These are phyloP conservation scores for Trichoderma parareesei DNA, from an alignment of 495 filamentous ascomycete genomes.

Conservation along the genomic window DNA sequence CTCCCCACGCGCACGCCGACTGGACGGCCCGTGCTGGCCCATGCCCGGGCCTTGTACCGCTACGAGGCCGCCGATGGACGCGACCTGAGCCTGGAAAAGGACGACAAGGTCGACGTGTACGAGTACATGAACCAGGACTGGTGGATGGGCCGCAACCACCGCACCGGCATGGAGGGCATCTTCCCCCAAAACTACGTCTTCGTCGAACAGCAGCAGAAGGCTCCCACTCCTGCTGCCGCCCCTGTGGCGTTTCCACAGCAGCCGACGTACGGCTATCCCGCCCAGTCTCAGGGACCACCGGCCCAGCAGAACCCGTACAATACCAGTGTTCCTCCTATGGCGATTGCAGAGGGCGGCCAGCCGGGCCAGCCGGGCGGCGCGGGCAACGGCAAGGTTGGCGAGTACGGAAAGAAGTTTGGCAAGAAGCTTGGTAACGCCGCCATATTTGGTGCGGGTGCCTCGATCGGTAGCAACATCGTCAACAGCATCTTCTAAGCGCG, in stretches of 20 bases:
- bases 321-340: conserved; percentile 43
- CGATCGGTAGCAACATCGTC: conserved; percentile 84
- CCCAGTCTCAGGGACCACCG: conserved; percentile 19
- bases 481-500: conserved; percentile 72
- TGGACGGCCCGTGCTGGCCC: conserved; percentile 53
- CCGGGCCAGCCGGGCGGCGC: conserved; percentile 18
- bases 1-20: conserved; percentile 46
- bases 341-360: conserved; percentile 30
- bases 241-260: conserved; percentile 2
- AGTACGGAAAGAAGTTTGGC: conserved; percentile 64
- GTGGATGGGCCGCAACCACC: conserved; percentile 82
- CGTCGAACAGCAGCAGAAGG: conserved; percentile 32
- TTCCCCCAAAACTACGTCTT: conserved; percentile 88
- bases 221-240: not conserved
- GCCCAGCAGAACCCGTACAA: conserved; percentile 39
- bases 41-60: conserved; percentile 74
- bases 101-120: conserved; percentile 68
- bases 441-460: conserved; percentile 80
- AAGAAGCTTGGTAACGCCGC: conserved; percentile 72
- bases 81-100: conserved; percentile 65
- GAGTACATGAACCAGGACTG: conserved; percentile 95
- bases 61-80: conserved; percentile 72
- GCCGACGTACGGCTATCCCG: conserved; percentile 11
- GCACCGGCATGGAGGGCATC: conserved; percentile 76
- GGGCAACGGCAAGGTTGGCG: conserved; percentile 34